Evolutionary conservation across 805 yeast genomes (phyloP), one percentile per base, ranked within the genome.

Genomic region (Nakazawaea ernobii): DNA sequence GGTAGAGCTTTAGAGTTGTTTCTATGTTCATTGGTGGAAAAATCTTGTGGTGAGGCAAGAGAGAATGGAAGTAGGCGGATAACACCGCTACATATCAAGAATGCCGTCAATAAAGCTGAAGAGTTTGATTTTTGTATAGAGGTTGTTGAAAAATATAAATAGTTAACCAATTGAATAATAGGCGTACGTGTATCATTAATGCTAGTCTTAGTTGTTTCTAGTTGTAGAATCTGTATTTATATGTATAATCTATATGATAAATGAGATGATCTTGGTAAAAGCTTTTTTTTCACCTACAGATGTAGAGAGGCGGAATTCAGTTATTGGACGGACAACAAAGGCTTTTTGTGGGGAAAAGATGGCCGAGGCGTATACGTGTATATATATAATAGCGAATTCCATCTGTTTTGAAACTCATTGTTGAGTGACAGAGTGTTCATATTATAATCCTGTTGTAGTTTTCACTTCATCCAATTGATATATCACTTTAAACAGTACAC

Each of bases 1-100:
- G 97, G 98, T 7, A 78, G 97, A 52, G 96, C 99, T 0, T 71
- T 94, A 45, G 98, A 94, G 67, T 77, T 89, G 51, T 94, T 94
- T 62, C 80, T 94, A 76, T 88, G 95, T 43, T 80, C 94, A 46
- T 73, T 94, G 48, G 95, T 94, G 43, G 91, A 87, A 56, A 89
- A 86, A 41, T 77, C 95, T 17, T 82, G 88, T 44, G 74, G 77
- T 36, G 88, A 86, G 53, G 96, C 97, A 5, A 78, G 82, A 46
- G 71, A 71, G 41, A 75, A 80, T 50, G 94, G 92, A 10, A 82
- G 83, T 13, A 84, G 86, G 59, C 77, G 96, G 55, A 88, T 94
- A 13, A 80, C 84, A 17, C 91, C 95, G 0, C 82, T 84, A 32
- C 91, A 90, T 55, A 76, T 94, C 52, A 84, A 87, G 56, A 78